A percentile compares a stretch with the other conserved stretches of the same genome.
These are phyloP conservation scores for Parastagonospora nodorum DNA, from an alignment of 2,329 filamentous ascomycete species.

Conservation along the genomic window DNA sequence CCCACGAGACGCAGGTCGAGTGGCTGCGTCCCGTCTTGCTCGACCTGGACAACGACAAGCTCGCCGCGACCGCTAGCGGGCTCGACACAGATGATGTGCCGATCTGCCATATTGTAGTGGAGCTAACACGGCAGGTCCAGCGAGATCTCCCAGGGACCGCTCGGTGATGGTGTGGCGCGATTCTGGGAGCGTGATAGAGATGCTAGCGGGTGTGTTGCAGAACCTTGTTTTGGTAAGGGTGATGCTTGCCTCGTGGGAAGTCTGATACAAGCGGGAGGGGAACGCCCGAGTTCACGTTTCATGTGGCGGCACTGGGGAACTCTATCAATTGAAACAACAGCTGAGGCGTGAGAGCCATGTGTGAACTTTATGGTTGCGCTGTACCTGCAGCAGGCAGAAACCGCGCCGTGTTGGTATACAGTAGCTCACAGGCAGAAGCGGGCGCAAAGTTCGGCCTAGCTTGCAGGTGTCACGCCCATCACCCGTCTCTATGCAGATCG, in stretches of 20 bases:
- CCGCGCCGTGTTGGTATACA: background rate
- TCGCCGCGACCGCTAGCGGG: conserved; percentile 58
- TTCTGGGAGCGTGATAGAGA: background rate
- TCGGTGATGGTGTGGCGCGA: conserved; percentile 1
- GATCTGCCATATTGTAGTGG: conserved; percentile 11
- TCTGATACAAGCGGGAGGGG: conserved; percentile 1
- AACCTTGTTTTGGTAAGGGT: conserved; percentile 17
- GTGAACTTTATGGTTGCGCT: conserved; percentile 10
- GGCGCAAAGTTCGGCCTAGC: too few relatives aligned
- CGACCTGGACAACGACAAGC: conserved; percentile 67
- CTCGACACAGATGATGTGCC: conserved; percentile 62
- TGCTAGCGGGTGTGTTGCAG: conserved; percentile 5
- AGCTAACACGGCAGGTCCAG: background rate
- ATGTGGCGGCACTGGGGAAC: background rate
- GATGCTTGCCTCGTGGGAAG: conserved; percentile 11
- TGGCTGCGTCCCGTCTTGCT: conserved; percentile 55
- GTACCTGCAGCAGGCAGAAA: conserved; percentile 2
- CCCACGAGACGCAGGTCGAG: conserved; percentile 71
- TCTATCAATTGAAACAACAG: conserved; percentile 12
- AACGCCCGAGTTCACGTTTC: conserved; percentile 16
- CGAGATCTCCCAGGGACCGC: background rate
- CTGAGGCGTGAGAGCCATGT: conserved; percentile 2
- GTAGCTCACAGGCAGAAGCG: background rate
- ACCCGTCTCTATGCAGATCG: too few relatives aligned
- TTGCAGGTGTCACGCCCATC: too few relatives aligned